Evolutionary conservation across 306 rosid genomes (phyloP).

Genomic region (Fragaria nilgerrensis): DNA sequence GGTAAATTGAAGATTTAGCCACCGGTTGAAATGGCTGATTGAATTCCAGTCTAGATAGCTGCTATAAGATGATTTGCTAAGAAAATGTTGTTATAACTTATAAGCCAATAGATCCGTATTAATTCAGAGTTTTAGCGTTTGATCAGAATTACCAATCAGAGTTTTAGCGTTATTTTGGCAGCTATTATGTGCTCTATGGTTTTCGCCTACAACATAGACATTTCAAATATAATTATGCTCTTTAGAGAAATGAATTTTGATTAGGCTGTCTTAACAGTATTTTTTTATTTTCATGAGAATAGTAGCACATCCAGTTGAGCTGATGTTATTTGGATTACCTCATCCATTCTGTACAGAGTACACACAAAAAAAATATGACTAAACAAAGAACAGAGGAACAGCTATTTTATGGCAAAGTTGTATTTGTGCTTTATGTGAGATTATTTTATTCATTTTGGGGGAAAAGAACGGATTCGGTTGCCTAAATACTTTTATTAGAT

Average conservation of each 20-base stretch:
- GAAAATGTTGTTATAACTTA: background rate
- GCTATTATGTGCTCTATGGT: background rate
- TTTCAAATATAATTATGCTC: background rate
- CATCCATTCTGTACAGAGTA: background rate
- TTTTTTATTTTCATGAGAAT: background rate
- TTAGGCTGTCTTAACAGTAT: background rate
- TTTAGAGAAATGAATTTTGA: background rate
- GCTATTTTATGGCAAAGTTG: background rate
- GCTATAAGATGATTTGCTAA: background rate
- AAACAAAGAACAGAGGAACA: background rate
- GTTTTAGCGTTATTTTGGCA: background rate
- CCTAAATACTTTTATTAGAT: background rate
- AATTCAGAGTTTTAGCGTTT: background rate
- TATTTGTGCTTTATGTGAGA: background rate
- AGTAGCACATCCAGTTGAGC: background rate
- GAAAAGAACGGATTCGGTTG: background rate
- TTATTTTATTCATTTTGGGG: background rate
- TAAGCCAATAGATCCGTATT: background rate
- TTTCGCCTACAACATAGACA: background rate
- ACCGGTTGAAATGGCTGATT: background rate
- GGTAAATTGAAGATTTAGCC: constrained; percentile 40
- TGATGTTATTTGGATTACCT: background rate
- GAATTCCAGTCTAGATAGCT: background rate
- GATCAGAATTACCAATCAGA: background rate
- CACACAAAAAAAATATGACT: background rate